Evolutionary conservation across 768 basidiomycete species (phyloP), one percentile per base, ranked within the genome.

Genomic region (Piloderma croceum): DNA sequence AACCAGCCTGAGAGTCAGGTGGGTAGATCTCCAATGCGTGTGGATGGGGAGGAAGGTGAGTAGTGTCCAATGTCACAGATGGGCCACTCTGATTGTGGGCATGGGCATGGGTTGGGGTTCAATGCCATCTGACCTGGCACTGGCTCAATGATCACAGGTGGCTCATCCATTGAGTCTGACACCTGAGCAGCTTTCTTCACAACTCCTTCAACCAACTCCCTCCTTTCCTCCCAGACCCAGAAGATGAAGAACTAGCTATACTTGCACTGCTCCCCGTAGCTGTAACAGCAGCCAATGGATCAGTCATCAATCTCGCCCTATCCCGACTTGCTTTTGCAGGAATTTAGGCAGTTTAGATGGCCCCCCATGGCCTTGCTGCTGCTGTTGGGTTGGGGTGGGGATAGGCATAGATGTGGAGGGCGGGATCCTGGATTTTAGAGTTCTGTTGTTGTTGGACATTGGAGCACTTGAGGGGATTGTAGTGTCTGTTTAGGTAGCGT

Each of bases 1-100:
- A 89, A 74, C 86, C 87, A 86, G 50, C 86, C 85, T 0, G 84
- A 81, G n/a, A 89, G 75, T 0, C 87, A 73, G 11, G 78, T 80
- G 1, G 86, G 81, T 22, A 89, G 71, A 64, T 87, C 83, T 46
- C 74, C 66, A 45, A 85, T 73, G 39, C 76, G 61, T 27, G 74
- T 70, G 44, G 72, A 65, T 44, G 73, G 70, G 44, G 70, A 61
- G n/a, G n/a, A n/a, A n/a, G n/a, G n/a, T n/a, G n/a, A n/a, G n/a
- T n/a, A n/a, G n/a, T n/a, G n/a, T n/a, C n/a, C n/a, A n/a, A n/a
- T n/a, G n/a, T n/a, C n/a, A n/a, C n/a, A n/a, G n/a, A n/a, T 60
- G 9, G 80, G 77, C 27, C 79, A 72, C 53, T 79, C 77, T 24
- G 75, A 62, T 50, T 76, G 71, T 41, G 73, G 69, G 29, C 79